Conservation (phyloP, 2,329 filamentous ascomycete genomes). For the Venturia carpophila region DNA sequence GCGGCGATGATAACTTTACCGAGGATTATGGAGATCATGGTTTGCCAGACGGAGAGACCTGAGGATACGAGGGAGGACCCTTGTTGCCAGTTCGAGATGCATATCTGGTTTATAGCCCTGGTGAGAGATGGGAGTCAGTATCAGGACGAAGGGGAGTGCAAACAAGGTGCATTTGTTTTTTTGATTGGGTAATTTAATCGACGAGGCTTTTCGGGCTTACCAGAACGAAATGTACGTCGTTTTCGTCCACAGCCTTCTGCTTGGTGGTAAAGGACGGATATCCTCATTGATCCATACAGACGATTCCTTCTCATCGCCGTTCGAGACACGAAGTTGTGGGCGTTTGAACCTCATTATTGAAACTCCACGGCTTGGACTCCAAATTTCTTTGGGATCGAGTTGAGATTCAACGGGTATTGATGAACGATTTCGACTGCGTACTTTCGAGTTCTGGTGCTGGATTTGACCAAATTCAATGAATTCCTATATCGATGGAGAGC, state of each 20-base stretch:
- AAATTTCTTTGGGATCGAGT: too few species aligned
- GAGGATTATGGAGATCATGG: constrained; percentile 34
- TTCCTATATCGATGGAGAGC: too few species aligned
- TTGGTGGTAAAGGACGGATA: constrained; percentile 35
- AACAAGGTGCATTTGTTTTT: too few species aligned
- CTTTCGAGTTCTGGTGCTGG: too few species aligned
- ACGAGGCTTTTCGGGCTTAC: constrained; percentile 27
- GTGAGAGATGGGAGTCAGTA: too few species aligned
- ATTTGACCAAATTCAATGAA: too few species aligned
- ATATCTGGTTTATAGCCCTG: not conserved
- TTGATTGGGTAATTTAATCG: not conserved
- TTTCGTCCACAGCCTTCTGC: constrained; percentile 32
- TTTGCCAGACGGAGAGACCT: constrained; percentile 37
- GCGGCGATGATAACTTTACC: constrained; percentile 33
- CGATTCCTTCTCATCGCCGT: constrained; percentile 33
- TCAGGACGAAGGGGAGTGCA: too few species aligned
- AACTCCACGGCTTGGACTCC: too few species aligned
- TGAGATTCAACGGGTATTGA: too few species aligned
- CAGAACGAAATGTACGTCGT: constrained; percentile 36
- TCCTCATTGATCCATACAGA: constrained; percentile 31
- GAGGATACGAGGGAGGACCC: constrained; percentile 32
- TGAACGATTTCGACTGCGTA: too few species aligned
- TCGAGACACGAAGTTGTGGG: constrained; percentile 33
- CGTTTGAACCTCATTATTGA: constrained; percentile 35
- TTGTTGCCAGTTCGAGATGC: constrained; percentile 29